A percentile compares a stretch with the other conserved stretches of the same genome.
Evolutionary conservation across 208 protist genomes (phyloP).

Genomic region (Trypanosoma melophagium): DNA sequence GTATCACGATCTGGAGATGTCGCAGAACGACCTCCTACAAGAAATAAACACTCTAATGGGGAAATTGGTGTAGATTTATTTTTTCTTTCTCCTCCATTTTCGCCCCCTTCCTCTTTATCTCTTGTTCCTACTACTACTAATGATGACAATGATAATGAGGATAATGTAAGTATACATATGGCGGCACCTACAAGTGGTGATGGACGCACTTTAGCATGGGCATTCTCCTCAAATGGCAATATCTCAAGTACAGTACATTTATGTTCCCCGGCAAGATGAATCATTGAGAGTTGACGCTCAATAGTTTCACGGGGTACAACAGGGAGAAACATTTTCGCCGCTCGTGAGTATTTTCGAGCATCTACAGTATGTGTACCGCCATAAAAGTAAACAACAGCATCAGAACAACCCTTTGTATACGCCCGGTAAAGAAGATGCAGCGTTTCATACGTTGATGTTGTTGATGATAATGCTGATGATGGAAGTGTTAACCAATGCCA

Average conservation of each 20-base stretch:
- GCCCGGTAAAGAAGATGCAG: slow-evolving; percentile 62
- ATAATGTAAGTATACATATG: slow-evolving; percentile 21
- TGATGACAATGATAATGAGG: slow-evolving; percentile 6
- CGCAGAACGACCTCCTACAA: slow-evolving; percentile 24
- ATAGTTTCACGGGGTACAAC: slow-evolving; percentile 24
- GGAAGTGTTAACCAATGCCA: slow-evolving; percentile 66
- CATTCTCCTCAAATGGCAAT: slow-evolving; percentile 48
- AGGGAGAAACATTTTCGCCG: slow-evolving; percentile 41
- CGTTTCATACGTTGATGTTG: slow-evolving; percentile 13
- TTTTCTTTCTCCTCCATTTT: too few relatives aligned
- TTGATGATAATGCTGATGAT: too few relatives aligned
- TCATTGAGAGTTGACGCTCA: slow-evolving; percentile 18
- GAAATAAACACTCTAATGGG: slow-evolving; percentile 13
- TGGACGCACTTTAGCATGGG: slow-evolving; percentile 49
- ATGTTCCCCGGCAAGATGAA: slow-evolving; percentile 54
- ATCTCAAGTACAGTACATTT: slow-evolving; percentile 30
- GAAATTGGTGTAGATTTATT: not conserved
- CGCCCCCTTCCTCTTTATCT: not conserved
- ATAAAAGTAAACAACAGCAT: slow-evolving; percentile 23
- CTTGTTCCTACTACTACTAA: not conserved
- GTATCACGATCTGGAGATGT: slow-evolving; percentile 8
- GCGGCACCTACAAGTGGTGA: slow-evolving; percentile 51
- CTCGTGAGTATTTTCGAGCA: slow-evolving; percentile 31
- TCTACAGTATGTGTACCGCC: slow-evolving; percentile 44
- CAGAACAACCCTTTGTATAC: slow-evolving; percentile 28